A percentile compares a stretch with the other conserved stretches of the same genome.
These are phyloP conservation scores for Colletotrichum caudatum DNA, from an alignment of 2,329 filamentous ascomycete genomes.

Conservation along the genomic window DNA sequence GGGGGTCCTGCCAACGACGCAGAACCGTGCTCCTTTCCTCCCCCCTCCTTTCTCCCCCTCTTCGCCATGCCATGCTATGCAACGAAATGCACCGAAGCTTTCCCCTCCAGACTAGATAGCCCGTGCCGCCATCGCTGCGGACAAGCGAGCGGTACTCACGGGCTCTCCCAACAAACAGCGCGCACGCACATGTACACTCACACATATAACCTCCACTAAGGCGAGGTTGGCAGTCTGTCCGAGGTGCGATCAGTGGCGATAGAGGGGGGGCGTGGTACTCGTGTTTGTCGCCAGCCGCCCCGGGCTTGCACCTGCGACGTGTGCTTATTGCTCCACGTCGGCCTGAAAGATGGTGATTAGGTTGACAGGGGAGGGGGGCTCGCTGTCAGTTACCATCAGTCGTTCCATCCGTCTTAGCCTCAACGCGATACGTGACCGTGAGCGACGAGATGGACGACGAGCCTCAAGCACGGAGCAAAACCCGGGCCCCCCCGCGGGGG, in stretches of 20 bases:
- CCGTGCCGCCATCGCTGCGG: conserved; percentile 19
- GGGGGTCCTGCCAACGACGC: conserved; percentile 24
- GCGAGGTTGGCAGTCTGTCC: conserved; percentile 16
- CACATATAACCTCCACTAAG: conserved; percentile 19
- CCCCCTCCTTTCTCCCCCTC: background rate
- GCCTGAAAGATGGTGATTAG: conserved; percentile 9
- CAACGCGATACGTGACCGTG: background rate
- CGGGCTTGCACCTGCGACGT: background rate
- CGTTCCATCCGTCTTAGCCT: conserved; percentile 1
- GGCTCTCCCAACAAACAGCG: conserved; percentile 11
- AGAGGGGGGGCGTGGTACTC: background rate
- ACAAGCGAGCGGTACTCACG: conserved; percentile 1
- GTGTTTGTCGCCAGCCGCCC: conserved; percentile 4
- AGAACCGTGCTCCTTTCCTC: background rate
- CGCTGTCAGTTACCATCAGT: background rate
- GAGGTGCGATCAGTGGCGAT: background rate
- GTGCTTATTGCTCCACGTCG: conserved; percentile 20
- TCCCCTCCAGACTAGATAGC: background rate
- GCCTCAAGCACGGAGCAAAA: background rate
- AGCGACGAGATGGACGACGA: background rate
- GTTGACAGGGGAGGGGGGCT: background rate
- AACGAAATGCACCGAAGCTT: conserved; percentile 6
- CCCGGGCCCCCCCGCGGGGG: conserved; percentile 6
- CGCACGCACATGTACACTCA: conserved; percentile 9
- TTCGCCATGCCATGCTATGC: background rate